Conservation (phyloP, 768 basidiomycete species). For the Brasilioporus rufonigricans region DNA sequence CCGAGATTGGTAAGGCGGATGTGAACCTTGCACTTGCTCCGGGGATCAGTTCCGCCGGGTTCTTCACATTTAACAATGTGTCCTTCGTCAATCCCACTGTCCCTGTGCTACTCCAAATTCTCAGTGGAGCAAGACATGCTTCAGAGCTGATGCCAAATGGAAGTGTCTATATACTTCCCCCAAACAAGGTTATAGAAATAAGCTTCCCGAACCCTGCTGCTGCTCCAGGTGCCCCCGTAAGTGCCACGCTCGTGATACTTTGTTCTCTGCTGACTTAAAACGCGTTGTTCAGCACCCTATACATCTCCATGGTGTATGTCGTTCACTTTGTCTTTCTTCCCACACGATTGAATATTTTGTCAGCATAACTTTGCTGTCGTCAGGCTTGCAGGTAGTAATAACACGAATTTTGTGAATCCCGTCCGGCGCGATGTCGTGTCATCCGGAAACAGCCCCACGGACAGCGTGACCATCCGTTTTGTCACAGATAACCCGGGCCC, state of each 20-base stretch:
- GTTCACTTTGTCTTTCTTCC: not conserved
- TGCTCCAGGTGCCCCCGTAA: constrained; percentile 28
- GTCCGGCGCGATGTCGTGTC: constrained; percentile 33
- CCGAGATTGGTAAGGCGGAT: constrained; percentile 4
- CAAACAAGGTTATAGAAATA: constrained; percentile 46
- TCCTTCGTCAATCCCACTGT: constrained; percentile 33
- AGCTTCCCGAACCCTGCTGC: constrained; percentile 37
- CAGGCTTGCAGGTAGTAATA: constrained; percentile 27
- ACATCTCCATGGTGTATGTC: constrained; percentile 39
- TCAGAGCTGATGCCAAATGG: constrained; percentile 47
- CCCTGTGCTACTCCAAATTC: constrained; percentile 29
- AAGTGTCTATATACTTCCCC: constrained; percentile 43
- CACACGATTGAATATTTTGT: not conserved
- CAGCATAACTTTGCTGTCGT: constrained; percentile 38
- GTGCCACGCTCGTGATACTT: not conserved
- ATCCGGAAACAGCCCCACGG: constrained; percentile 20
- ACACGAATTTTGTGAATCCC: constrained; percentile 35
- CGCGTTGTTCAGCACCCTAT: constrained; percentile 30
- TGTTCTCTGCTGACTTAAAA: not conserved
- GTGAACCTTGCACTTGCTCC: not conserved
- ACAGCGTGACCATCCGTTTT: constrained; percentile 57
- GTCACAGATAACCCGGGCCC: constrained; percentile 39
- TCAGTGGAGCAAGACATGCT: constrained; percentile 47
- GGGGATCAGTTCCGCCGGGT: not conserved
- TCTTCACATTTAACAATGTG: not conserved